Evolutionary conservation across 352 stramenopile genomes (phyloP).

Genomic region (Globisporangium megalacanthum): DNA sequence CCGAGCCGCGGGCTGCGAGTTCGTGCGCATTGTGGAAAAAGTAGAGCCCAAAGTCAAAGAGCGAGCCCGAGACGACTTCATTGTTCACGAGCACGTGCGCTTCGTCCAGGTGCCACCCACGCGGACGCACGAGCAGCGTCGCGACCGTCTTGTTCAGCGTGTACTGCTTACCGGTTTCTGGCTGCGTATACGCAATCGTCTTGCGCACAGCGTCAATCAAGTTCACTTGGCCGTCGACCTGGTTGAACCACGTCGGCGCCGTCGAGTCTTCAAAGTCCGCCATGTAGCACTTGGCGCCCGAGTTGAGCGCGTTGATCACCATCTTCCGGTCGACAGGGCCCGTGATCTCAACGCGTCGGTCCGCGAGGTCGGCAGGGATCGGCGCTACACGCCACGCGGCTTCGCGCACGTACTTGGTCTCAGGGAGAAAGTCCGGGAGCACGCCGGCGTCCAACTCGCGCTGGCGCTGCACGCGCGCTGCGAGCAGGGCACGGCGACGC

Average conservation of each 20-base stretch:
- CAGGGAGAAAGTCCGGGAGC: conserved; percentile 84
- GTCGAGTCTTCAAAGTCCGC: conserved; percentile 95
- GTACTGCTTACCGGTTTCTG: conserved; percentile 71
- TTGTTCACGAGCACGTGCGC: conserved; percentile 93
- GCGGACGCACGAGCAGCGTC: conserved; percentile 89
- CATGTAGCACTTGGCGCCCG: conserved; percentile 93
- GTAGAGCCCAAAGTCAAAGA: conserved; percentile 96
- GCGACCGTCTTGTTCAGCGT: conserved; percentile 69
- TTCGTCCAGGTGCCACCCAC: conserved; percentile 94
- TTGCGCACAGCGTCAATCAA: conserved; percentile 89
- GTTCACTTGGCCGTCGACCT: conserved; percentile 92
- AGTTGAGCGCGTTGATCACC: conserved; percentile 97
- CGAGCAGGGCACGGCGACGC: conserved; percentile 41
- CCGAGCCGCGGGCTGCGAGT: conserved; percentile 75
- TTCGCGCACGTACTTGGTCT: conserved; percentile 82
- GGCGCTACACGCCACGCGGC: conserved; percentile 67
- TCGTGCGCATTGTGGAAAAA: conserved; percentile 95
- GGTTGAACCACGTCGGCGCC: conserved; percentile 91
- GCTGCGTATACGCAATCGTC: conserved; percentile 84
- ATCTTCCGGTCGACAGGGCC: conserved; percentile 95
- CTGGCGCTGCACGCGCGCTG: conserved; percentile 46
- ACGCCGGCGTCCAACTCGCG: conserved; percentile 84
- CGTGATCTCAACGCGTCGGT: conserved; percentile 95
- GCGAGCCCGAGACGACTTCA: conserved; percentile 85
- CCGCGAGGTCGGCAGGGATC: conserved; percentile 82